Evolutionary conservation across 805 yeast genomes (phyloP).

Genomic region (Tetrapisispora arboricola): DNA sequence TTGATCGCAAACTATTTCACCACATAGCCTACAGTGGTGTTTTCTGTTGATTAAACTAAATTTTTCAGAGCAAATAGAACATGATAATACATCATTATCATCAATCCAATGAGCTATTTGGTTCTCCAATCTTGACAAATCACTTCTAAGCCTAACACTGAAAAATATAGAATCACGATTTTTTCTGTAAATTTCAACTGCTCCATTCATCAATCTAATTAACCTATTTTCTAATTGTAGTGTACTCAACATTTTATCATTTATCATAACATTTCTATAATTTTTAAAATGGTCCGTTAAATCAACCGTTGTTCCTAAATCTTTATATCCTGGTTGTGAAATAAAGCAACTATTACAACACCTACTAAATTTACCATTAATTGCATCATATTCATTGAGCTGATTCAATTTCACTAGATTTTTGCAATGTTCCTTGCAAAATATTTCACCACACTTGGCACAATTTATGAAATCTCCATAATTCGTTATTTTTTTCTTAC

Average conservation of each 20-base stretch:
- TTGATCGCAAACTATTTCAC: constrained; percentile 69
- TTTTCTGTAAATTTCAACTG: constrained; percentile 19
- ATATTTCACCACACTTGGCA: constrained; percentile 64
- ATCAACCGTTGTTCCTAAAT: constrained; percentile 38
- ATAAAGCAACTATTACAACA: constrained; percentile 58
- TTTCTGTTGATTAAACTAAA: constrained; percentile 56
- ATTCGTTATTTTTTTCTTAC: constrained; percentile 51
- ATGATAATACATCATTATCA: constrained; percentile 37
- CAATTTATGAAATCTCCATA: constrained; percentile 43
- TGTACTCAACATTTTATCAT: constrained; percentile 42
- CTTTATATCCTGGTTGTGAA: constrained; percentile 43
- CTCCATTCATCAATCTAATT: constrained; percentile 32
- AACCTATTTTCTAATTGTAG: constrained; percentile 54
- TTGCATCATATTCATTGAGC: constrained; percentile 38
- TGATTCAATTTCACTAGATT: constrained; percentile 41
- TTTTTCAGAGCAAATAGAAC: constrained; percentile 50
- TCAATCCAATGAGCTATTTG: constrained; percentile 57
- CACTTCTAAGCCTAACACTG: constrained; percentile 19
- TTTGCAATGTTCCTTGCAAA: constrained; percentile 54
- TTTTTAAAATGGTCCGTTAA: constrained; percentile 34
- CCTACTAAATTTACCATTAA: constrained; percentile 53
- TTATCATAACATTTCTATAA: constrained; percentile 35
- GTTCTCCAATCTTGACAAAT: constrained; percentile 35
- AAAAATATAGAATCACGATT: constrained; percentile 18
- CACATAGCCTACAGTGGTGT: constrained; percentile 91